phyloP scores from a whole-genome alignment of 1,139 yeast species.

The Taphrina wiesneri region DNA sequence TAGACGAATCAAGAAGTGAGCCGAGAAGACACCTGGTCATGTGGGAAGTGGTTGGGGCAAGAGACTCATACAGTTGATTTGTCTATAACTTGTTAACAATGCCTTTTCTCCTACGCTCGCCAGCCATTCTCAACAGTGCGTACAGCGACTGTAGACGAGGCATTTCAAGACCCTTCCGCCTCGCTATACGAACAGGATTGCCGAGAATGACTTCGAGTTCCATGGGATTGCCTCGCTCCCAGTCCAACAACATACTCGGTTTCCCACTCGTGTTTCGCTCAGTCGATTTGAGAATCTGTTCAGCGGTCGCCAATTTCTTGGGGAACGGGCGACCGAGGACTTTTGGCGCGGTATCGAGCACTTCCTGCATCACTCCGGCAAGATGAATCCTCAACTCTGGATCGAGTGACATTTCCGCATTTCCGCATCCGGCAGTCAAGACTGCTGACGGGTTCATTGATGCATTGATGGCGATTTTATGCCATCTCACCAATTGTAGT shows the following conservation, averaged over 20 bases:
- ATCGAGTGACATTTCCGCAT: conserved; percentile 33
- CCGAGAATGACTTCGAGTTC: conserved; percentile 74
- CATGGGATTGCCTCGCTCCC: conserved; percentile 64
- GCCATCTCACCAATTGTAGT: conserved; percentile 32
- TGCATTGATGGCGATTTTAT: conserved; percentile 33
- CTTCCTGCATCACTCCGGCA: conserved; percentile 32
- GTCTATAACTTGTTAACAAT: conserved; percentile 9
- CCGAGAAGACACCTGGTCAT: background rate
- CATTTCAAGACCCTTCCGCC: conserved; percentile 55
- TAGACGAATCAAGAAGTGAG: background rate
- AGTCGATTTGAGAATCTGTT: conserved; percentile 30
- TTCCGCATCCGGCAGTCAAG: conserved; percentile 28
- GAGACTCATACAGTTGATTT: conserved; percentile 1
- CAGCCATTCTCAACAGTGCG: conserved; percentile 32
- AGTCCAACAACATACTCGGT: conserved; percentile 75
- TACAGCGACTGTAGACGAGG: conserved; percentile 53
- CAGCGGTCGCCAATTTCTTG: conserved; percentile 30
- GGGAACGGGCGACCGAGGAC: conserved; percentile 33
- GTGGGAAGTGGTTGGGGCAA: conserved; percentile 19
- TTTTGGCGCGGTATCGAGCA: conserved; percentile 28
- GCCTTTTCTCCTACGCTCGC: conserved; percentile 23
- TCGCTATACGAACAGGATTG: conserved; percentile 63
- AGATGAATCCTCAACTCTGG: conserved; percentile 30
- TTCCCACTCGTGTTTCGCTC: conserved; percentile 30
- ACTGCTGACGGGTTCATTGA: conserved; percentile 34